phyloP scores from a whole-genome alignment of 179 eudicot genomes.

The Amaranthus tricolor region DNA sequence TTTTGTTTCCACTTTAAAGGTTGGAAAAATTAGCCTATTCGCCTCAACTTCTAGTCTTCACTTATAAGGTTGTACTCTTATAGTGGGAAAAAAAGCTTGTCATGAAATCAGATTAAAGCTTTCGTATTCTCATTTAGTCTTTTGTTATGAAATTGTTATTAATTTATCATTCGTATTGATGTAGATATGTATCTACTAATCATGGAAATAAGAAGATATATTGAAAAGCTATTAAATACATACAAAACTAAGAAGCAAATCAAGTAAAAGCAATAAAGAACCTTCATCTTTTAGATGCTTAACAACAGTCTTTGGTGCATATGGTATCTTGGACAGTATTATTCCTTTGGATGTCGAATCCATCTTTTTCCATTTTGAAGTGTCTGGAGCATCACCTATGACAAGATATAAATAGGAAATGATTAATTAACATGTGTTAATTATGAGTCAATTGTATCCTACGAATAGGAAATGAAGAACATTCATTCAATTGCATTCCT shows the following conservation, averaged over 20 bases:
- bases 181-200: no score
- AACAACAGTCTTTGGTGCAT: slow-evolving; percentile 52
- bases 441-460: background rate
- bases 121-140: no score
- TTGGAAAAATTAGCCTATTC: no score
- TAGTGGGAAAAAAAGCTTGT: no score
- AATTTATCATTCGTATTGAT: no score
- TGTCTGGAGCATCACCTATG: slow-evolving; percentile 35
- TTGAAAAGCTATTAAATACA: background rate
- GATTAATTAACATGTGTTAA: background rate
- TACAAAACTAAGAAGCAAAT: background rate
- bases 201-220: no score
- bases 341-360: slow-evolving; percentile 66
- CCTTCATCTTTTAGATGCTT: slow-evolving; percentile 57
- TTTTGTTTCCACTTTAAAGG: no score
- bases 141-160: no score
- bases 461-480: background rate
- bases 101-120: no score
- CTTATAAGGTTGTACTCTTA: no score
- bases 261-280: slow-evolving; percentile 15
- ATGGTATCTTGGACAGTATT: slow-evolving; percentile 40
- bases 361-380: slow-evolving; percentile 63
- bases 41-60: no score
- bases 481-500: background rate
- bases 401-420: background rate